Evolutionary conservation across 441 rosid genomes (phyloP), one percentile per base, ranked within the genome.

Genomic region (Pelargonium myrrhifolium): DNA sequence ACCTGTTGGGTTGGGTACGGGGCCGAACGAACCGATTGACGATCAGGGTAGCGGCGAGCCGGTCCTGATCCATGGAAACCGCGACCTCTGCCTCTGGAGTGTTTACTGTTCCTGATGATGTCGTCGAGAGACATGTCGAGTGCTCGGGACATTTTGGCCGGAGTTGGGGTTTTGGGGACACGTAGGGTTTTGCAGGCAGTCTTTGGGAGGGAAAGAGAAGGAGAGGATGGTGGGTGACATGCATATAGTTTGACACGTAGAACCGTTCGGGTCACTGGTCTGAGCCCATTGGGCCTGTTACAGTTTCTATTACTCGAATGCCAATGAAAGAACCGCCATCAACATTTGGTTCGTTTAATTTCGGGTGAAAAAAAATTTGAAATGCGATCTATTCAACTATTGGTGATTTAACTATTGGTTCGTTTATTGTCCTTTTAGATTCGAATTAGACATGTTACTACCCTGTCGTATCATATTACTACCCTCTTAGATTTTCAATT

Each of bases 121-220:
- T 51, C 58, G 58, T 51, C 58, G 21, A 51, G 58, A 17, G 58
- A 51, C 58, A 51, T 51, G 58, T 51, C 58, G 58, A 51, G 58
- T 21, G 20, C 17, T 51, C 22, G 21, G 58, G 58, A 51, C 58
- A 51, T 51, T 51, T 15, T 51, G 58, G 58, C 17, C 58, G 58
- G 22, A 17, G 58, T 45, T 45, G 51, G 51, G 51, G 51, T 45
- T 45, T 45, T 45, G n/a, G n/a, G 12, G 51, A 45, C 3, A 12
- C 51, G 51, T 51, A 51, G 58, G 58, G 58, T 51, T 51, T 51
- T 51, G 58, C 18, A 51, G 22, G 6, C 22, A 9, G 1, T 3
- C 17, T 20, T 51, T 51, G 22, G 15, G 58, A 51, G 10, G 17
- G 58, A 6, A n/a, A 43, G 51, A 11, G 51, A 40, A 10, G 51